These are phyloP conservation scores for Blastomyces gilchristii DNA, from an alignment of 2,329 filamentous ascomycete species.

Conservation along the genomic window DNA sequence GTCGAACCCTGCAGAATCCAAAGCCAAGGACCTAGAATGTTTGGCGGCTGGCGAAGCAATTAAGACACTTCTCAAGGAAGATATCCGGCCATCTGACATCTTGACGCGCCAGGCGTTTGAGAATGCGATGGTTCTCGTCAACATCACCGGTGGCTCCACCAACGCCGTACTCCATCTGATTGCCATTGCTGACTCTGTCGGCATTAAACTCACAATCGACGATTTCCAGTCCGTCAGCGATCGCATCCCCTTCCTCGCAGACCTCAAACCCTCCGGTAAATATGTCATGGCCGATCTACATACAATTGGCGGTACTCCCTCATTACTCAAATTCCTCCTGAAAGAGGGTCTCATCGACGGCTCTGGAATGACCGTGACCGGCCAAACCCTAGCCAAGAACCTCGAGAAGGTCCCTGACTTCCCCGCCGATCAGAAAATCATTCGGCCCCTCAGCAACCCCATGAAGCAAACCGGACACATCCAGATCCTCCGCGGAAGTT, in stretches of 20 bases:
- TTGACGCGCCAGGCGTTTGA: slow-evolving; percentile 72
- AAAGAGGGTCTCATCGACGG: slow-evolving; percentile 50
- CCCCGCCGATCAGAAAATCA: slow-evolving; percentile 59
- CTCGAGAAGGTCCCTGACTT: slow-evolving; percentile 51
- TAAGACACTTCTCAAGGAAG: slow-evolving; percentile 61
- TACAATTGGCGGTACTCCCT: slow-evolving; percentile 48
- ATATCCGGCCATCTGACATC: slow-evolving; percentile 68
- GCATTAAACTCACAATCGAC: slow-evolving; percentile 71
- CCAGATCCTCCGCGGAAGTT: slow-evolving; percentile 59
- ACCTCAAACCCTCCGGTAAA: slow-evolving; percentile 67
- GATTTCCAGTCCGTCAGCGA: slow-evolving; percentile 78
- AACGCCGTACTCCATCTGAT: slow-evolving; percentile 79
- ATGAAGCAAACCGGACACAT: slow-evolving; percentile 64
- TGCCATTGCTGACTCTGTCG: slow-evolving; percentile 71
- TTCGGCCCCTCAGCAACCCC: slow-evolving; percentile 55
- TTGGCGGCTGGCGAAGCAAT: slow-evolving; percentile 61
- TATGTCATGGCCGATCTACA: slow-evolving; percentile 52
- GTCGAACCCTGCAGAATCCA: slow-evolving; percentile 65
- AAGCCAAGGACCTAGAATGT: slow-evolving; percentile 63
- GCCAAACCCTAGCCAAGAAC: slow-evolving; percentile 50
- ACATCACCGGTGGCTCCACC: slow-evolving; percentile 72
- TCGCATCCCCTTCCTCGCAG: slow-evolving; percentile 66
- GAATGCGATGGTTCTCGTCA: slow-evolving; percentile 74
- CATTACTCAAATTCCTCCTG: slow-evolving; percentile 48
- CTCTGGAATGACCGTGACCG: slow-evolving; percentile 51